Evolutionary conservation across 257 asterid genomes (phyloP).

Genomic region (Solanum acaule): DNA sequence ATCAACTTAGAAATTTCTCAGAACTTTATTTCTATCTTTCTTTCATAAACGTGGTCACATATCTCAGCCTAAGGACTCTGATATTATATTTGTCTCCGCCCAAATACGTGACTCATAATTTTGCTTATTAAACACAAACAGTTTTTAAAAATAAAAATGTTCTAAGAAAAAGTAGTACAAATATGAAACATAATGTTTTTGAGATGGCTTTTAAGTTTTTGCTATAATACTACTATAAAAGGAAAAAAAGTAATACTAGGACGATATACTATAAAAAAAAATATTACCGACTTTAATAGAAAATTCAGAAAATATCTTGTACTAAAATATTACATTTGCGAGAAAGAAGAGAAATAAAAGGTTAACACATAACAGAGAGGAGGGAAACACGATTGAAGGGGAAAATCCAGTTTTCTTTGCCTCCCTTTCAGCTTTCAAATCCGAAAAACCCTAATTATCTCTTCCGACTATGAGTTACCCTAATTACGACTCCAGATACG

Average conservation of each 20-base stretch:
- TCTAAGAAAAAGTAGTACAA: background rate
- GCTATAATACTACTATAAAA: background rate
- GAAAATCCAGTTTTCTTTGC: background rate
- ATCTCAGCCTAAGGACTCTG: too few relatives aligned
- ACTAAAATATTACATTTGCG: background rate
- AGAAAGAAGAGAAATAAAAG: background rate
- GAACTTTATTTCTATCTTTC: too few relatives aligned
- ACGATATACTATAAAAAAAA: background rate
- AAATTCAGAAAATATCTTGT: background rate
- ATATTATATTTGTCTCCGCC: too few relatives aligned
- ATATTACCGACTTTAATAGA: background rate
- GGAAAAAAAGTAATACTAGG: background rate
- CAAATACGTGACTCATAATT: too few relatives aligned
- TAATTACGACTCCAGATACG: slow-evolving; percentile 54
- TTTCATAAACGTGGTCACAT: too few relatives aligned
- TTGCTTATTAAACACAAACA: background rate
- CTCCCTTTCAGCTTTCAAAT: slow-evolving; percentile 6
- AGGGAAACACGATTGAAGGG: background rate
- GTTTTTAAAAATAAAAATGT: too few relatives aligned
- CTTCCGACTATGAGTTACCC: slow-evolving; percentile 31
- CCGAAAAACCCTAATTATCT: slow-evolving; percentile 14
- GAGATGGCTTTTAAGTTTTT: background rate
- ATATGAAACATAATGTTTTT: background rate
- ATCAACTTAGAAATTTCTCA: too few relatives aligned
- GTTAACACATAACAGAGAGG: background rate